Conservation (phyloP, 805 yeast genomes). For the Hanseniaspora lachancei region DNA sequence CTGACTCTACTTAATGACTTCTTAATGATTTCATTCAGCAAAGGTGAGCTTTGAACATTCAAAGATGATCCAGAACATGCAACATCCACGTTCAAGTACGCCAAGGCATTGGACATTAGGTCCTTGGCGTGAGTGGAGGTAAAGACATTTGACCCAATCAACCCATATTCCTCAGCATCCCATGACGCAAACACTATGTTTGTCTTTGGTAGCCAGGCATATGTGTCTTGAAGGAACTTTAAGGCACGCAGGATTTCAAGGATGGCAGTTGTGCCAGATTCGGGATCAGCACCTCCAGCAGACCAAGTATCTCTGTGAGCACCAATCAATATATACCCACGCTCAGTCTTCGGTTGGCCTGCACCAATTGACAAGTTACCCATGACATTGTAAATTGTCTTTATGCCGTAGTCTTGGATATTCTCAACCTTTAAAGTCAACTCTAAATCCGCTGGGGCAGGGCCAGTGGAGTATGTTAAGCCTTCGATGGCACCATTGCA, state of each 20-base stretch:
- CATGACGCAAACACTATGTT: conserved; percentile 60
- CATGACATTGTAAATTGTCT: conserved; percentile 50
- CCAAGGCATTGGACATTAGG: conserved; percentile 42
- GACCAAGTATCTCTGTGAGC: conserved; percentile 77
- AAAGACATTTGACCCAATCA: conserved; percentile 64
- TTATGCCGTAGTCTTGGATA: conserved; percentile 47
- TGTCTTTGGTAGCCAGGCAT: conserved; percentile 56
- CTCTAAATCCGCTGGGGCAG: conserved; percentile 25
- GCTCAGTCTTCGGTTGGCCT: conserved; percentile 37
- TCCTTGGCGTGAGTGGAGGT: conserved; percentile 47
- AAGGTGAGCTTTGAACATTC: conserved; percentile 42
- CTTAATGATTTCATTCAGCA: conserved; percentile 37
- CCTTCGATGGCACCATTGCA: conserved; percentile 31
- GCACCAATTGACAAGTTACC: conserved; percentile 35
- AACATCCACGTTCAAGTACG: conserved; percentile 58
- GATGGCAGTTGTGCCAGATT: conserved; percentile 54
- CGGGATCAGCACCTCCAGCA: conserved; percentile 72
- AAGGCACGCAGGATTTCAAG: conserved; percentile 53
- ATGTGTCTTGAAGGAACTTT: conserved; percentile 32
- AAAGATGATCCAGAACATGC: conserved; percentile 47
- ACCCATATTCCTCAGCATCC: conserved; percentile 73
- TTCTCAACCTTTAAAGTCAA: conserved; percentile 42
- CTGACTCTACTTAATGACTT: conserved; percentile 33
- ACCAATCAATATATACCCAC: conserved; percentile 47
- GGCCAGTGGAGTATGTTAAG: conserved; percentile 42